A percentile compares a stretch with the other conserved stretches of the same genome.
These are phyloP conservation scores for Debaryomyces singareniensis DNA, from an alignment of 1,139 yeast species.

Conservation along the genomic window DNA sequence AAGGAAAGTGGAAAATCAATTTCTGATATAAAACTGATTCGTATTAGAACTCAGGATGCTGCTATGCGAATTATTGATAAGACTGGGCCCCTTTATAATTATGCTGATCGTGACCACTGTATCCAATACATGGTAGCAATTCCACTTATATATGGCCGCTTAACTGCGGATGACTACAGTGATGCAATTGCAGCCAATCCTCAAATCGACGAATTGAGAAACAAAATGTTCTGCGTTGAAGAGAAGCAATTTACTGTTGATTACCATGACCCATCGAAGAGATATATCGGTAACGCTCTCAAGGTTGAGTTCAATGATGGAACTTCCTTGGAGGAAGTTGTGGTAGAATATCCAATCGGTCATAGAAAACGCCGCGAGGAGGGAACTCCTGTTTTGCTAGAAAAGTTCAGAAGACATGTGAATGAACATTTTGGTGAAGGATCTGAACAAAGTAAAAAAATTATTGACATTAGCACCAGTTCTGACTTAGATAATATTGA, in stretches of 20 bases:
- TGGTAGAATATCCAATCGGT: constrained; percentile 51
- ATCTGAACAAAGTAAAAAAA: constrained; percentile 24
- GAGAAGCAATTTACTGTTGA: constrained; percentile 42
- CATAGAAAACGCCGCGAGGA: constrained; percentile 52
- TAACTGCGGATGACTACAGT: constrained; percentile 51
- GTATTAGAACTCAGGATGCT: constrained; percentile 54
- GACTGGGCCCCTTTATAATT: constrained; percentile 51
- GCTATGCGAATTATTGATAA: constrained; percentile 55
- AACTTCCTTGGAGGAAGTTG: constrained; percentile 41
- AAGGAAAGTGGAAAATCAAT: constrained; percentile 32
- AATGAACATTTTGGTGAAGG: constrained; percentile 31
- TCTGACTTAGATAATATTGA: constrained; percentile 33
- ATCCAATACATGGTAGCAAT: constrained; percentile 57
- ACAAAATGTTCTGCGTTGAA: constrained; percentile 49
- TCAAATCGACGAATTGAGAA: constrained; percentile 44
- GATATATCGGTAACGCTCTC: constrained; percentile 51
- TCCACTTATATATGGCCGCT: constrained; percentile 47
- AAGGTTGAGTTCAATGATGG: constrained; percentile 48
- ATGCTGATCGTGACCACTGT: constrained; percentile 60
- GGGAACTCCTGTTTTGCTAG: constrained; percentile 47
- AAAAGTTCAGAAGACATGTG: constrained; percentile 46
- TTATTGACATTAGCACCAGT: constrained; percentile 25
- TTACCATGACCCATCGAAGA: constrained; percentile 51
- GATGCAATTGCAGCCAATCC: constrained; percentile 47
- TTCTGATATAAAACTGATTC: constrained; percentile 42